A percentile compares a stretch with the other conserved stretches of the same genome.
Conservation (phyloP, 306 rosid genomes). For the Quercus glauca region DNA sequence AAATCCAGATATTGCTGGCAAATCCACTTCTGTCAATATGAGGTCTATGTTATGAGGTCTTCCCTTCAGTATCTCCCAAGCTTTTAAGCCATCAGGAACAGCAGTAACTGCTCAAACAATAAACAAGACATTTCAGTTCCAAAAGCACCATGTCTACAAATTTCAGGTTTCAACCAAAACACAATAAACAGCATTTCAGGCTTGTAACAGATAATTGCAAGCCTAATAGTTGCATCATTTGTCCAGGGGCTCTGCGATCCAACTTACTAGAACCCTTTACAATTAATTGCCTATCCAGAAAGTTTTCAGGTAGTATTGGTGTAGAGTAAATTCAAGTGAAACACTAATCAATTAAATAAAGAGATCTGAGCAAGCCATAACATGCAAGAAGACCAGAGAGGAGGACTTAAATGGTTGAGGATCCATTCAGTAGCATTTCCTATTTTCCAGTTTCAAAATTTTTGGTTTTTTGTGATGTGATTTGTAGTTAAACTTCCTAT, state of each 20-base stretch:
- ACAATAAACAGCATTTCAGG: background rate
- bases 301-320: background rate
- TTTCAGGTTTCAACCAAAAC: constrained; percentile 5
- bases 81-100: constrained; percentile 89
- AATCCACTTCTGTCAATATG: constrained; percentile 87
- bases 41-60: constrained; percentile 69
- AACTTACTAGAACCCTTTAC: background rate
- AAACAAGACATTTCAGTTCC: constrained; percentile 16
- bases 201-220: constrained; percentile 13
- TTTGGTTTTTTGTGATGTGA: background rate
- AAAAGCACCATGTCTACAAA: background rate
- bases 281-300: background rate
- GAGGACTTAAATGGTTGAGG: background rate
- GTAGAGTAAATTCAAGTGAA: background rate
- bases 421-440: background rate
- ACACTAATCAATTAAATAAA: background rate
- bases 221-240: background rate
- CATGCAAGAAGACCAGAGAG: background rate
- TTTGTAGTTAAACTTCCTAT: background rate
- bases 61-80: constrained; percentile 92
- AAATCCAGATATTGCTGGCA: constrained; percentile 92
- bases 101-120: constrained; percentile 74
- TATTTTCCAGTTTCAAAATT: background rate
- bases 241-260: background rate
- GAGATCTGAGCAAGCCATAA: background rate